Evolutionary conservation across 169 alveolate genomes (phyloP), one percentile per base, ranked within the genome.

Genomic region (Eimeria sp.): DNA sequence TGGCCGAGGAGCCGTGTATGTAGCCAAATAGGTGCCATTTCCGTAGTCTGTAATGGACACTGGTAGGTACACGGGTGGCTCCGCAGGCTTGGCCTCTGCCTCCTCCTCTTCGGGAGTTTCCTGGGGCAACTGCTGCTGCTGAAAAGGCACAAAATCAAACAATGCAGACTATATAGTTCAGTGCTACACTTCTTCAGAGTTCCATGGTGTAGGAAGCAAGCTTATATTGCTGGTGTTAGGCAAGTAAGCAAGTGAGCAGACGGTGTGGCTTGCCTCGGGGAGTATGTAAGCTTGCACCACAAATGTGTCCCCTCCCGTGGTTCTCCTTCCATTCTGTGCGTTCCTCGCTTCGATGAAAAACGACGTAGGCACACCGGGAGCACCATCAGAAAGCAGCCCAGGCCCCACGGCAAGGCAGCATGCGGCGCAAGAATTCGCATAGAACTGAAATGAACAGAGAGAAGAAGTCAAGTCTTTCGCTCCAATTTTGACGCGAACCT

Each of bases 361-460:
- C 37, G 97, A 98, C 27, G 99, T 98, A 60, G 97, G 98, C 72
- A 43, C 95, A 10, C 98, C 98, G 20, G 98, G 98, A 64, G 98
- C 98, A 71, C 98, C 98, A 13, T 98, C 99, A 62, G 95, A 60
- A 77, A 98, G 97, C 25, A 99, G 97, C 60, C 99, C 99, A 4
- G 99, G 99, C 46, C 99, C 99, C 96, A 97, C 99, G 96, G 99
- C 99, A 27, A 99, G 97, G 43, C 99, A 98, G 97, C 98, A 98
- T 91, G 98, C 97, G 16, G 99, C 99, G 82, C 98, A 98, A 30
- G 99, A 97, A 97, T 99, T 99, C 97, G 98, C 97, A 97, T 97
- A 99, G 97, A 98, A 98, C 74, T 97, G 90, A 97, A 98, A 99
- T 64, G 97, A 96, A 91, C 98, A 91, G 43, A 85, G 74, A 25